Evolutionary conservation across 495 filamentous ascomycete genomes (phyloP).

Genomic region (Elaphomyces granulatus): DNA sequence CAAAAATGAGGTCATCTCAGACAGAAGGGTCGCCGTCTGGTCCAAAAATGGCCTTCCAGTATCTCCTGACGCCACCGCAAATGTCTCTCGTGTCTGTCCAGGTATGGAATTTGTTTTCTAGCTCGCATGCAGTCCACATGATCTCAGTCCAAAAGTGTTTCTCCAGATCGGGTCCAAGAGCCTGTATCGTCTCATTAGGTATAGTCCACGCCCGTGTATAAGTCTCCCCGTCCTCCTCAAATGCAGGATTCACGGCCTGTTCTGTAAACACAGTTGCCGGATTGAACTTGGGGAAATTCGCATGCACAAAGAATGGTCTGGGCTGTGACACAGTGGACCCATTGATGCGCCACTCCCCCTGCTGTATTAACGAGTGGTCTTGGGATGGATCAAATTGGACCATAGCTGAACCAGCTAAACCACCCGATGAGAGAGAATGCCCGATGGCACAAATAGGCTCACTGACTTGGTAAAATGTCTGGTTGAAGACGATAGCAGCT

Average conservation of each 20-base stretch:
- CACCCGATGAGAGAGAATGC: constrained; percentile 17
- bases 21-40: no score
- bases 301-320: constrained; percentile 38
- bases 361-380: constrained; percentile 26
- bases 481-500: constrained; percentile 35
- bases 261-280: constrained; percentile 28
- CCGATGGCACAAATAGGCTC: constrained; percentile 29
- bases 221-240: constrained; percentile 18
- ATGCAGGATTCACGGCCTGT: constrained; percentile 21
- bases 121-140: constrained; percentile 33
- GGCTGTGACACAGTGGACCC: constrained; percentile 21
- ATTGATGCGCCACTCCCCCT: constrained; percentile 25
- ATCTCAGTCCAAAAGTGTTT: constrained; percentile 38
- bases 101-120: constrained; percentile 23
- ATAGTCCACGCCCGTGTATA: constrained; percentile 31
- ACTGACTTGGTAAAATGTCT: constrained; percentile 38
- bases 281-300: constrained; percentile 41
- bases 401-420: constrained; percentile 26
- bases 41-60: constrained; percentile 18
- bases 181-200: constrained; percentile 21
- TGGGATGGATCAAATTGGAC: constrained; percentile 33
- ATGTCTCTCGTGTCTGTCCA: constrained; percentile 22
- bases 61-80: constrained; percentile 16
- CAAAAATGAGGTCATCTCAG: no score
- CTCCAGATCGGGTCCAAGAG: constrained; percentile 37